phyloP scores from a whole-genome alignment of 352 stramenopile genomes.

The Pythium utonaiense region DNA sequence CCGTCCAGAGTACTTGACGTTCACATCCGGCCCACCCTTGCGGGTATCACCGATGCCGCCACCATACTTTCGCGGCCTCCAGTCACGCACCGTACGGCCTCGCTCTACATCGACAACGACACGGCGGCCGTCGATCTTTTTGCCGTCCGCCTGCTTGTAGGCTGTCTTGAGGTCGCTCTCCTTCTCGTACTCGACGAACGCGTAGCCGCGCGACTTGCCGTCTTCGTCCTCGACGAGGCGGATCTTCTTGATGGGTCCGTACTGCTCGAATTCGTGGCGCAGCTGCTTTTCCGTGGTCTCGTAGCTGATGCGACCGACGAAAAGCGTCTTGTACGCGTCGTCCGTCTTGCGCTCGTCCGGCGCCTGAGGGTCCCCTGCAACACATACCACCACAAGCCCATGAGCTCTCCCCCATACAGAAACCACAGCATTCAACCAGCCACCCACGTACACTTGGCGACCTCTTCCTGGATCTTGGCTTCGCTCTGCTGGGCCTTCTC shows the following conservation, averaged over 20 bases:
- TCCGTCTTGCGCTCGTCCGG: constrained; percentile 67
- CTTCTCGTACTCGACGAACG: constrained; percentile 98
- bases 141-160: constrained; percentile 93
- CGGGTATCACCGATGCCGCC: constrained; percentile 91
- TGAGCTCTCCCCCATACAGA: not conserved
- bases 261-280: constrained; percentile 95
- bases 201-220: constrained; percentile 94
- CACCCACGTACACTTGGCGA: constrained; percentile 46
- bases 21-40: constrained; percentile 72
- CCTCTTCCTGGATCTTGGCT: constrained; percentile 57
- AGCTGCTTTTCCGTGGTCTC: constrained; percentile 98
- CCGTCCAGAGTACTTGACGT: constrained; percentile 85
- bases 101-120: constrained; percentile 98
- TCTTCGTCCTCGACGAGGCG: constrained; percentile 83
- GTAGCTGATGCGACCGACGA: constrained; percentile 96
- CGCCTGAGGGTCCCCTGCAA: constrained; percentile 56
- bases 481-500: constrained; percentile 65
- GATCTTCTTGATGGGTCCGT: constrained; percentile 89
- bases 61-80: constrained; percentile 93
- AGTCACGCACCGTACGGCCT: constrained; percentile 95
- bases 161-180: constrained; percentile 96
- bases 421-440: not conserved
- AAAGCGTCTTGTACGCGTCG: constrained; percentile 97
- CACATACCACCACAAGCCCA: not conserved
- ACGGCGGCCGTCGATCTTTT: constrained; percentile 94